Percentiles rank a stretch among this genome's conserved stretches.
These are phyloP conservation scores for Aspergillus sp. DNA, from an alignment of 2,329 filamentous ascomycete genomes.

Conservation along the genomic window DNA sequence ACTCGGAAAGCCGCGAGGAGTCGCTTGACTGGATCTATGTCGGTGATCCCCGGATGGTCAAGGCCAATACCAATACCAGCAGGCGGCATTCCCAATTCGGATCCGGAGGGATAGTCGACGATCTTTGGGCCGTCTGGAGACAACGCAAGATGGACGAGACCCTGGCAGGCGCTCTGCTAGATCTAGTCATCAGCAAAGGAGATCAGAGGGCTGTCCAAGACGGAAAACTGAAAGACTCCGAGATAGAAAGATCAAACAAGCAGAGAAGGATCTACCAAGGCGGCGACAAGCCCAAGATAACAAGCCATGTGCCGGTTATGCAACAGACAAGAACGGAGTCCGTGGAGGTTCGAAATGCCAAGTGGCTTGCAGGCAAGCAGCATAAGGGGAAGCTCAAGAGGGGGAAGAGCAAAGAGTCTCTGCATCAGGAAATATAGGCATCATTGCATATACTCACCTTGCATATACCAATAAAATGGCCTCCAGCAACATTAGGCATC, in stretches of 20 bases:
- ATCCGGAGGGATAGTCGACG: slow-evolving; percentile 57
- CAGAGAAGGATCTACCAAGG: slow-evolving; percentile 51
- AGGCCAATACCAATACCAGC: slow-evolving; percentile 32
- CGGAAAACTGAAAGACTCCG: slow-evolving; percentile 12
- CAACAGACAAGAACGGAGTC: slow-evolving; percentile 47
- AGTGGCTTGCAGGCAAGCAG: slow-evolving; percentile 46
- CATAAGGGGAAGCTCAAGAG: slow-evolving; percentile 27
- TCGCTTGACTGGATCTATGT: slow-evolving; percentile 69
- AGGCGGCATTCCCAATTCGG: slow-evolving; percentile 54
- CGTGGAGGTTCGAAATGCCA: slow-evolving; percentile 54
- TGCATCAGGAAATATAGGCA: slow-evolving; percentile 6
- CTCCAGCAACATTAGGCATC: slow-evolving; percentile 7
- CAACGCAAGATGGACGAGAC: slow-evolving; percentile 83
- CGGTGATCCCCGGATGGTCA: slow-evolving; percentile 50
- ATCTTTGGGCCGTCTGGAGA: slow-evolving; percentile 76
- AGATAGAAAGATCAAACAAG: slow-evolving; percentile 19
- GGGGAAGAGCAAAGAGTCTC: too few relatives aligned
- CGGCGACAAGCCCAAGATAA: slow-evolving; percentile 43
- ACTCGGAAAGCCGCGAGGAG: slow-evolving; percentile 44
- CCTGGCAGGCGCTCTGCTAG: slow-evolving; percentile 63
- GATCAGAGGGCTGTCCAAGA: slow-evolving; percentile 22
- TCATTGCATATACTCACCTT: slow-evolving; percentile 1
- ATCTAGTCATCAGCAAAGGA: slow-evolving; percentile 44
- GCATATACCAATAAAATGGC: slow-evolving; percentile 12
- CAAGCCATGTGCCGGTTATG: slow-evolving; percentile 51